Evolutionary conservation across 2,329 filamentous ascomycete species (phyloP).

Genomic region (Podosphaera fusca): DNA sequence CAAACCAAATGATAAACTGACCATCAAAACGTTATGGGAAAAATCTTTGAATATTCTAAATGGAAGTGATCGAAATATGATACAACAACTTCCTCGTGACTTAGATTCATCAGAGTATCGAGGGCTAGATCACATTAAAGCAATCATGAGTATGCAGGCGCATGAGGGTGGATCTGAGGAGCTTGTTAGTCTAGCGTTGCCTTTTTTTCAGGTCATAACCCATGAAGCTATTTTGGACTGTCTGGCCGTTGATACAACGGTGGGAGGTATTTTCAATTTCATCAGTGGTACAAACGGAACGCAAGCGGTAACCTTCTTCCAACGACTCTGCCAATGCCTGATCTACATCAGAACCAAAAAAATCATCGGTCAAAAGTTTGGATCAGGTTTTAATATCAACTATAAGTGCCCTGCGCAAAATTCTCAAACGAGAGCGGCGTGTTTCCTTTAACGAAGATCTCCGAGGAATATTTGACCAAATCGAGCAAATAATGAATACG

Average conservation of each 20-base stretch:
- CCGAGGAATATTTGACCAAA: constrained; percentile 6
- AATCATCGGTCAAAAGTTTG: constrained; percentile 3
- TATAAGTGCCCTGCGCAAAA: constrained; percentile 8
- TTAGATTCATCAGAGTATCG: constrained; percentile 3
- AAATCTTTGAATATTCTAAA: constrained; percentile 5
- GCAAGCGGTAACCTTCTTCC: constrained; percentile 16
- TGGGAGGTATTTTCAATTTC: constrained; percentile 17
- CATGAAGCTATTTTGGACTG: constrained; percentile 16
- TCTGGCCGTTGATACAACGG: constrained; percentile 16
- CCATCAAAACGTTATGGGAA: constrained; percentile 4
- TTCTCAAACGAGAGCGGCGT: constrained; percentile 9
- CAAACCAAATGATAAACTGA: constrained; percentile 3
- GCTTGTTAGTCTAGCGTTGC: constrained; percentile 8
- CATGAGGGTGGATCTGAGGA: constrained; percentile 3
- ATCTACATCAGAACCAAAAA: background rate
- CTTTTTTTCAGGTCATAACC: constrained; percentile 15
- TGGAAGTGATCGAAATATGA: constrained; percentile 4
- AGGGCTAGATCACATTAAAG: constrained; percentile 7
- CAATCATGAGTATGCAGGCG: constrained; percentile 6
- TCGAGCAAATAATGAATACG: constrained; percentile 4
- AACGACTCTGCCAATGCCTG: constrained; percentile 5
- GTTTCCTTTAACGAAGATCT: constrained; percentile 11
- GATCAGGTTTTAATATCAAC: constrained; percentile 6
- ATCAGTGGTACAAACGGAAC: constrained; percentile 15
- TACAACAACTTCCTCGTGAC: constrained; percentile 6